phyloP scores from a whole-genome alignment of 106 monocot genomes.

The Dioscorea alata region DNA sequence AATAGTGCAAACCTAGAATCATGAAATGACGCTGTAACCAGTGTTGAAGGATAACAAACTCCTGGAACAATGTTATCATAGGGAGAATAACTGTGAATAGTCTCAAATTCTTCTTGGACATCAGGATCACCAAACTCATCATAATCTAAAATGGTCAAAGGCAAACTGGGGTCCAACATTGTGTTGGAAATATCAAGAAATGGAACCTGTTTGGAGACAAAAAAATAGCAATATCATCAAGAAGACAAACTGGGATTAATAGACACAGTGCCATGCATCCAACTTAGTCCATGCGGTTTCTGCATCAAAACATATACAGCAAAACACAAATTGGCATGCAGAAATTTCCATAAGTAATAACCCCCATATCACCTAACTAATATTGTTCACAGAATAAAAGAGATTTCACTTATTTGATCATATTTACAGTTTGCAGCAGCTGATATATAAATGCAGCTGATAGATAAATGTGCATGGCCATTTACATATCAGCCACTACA shows the following conservation, averaged over 20 bases:
- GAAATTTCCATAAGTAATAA: not conserved
- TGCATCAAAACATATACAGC: not conserved
- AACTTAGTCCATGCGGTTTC: too few relatives aligned
- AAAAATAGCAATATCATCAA: not conserved
- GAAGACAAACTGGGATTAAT: not conserved
- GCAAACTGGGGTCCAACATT: conserved; percentile 78
- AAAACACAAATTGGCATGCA: not conserved
- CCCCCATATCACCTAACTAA: too few relatives aligned
- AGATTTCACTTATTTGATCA: too few relatives aligned
- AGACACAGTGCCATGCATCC: not conserved
- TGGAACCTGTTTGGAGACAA: conserved; percentile 62
- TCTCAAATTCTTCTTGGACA: conserved; percentile 50
- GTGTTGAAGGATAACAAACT: conserved; percentile 56
- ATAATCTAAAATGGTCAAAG: conserved; percentile 85
- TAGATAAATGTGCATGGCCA: too few relatives aligned
- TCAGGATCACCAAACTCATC: conserved; percentile 96
- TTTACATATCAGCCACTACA: too few relatives aligned
- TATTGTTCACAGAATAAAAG: too few relatives aligned
- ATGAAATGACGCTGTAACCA: conserved; percentile 79
- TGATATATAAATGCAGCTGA: too few relatives aligned
- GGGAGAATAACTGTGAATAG: conserved; percentile 72
- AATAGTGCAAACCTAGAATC: conserved; percentile 62
- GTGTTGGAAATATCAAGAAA: conserved; percentile 96
- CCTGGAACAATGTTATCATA: conserved; percentile 66
- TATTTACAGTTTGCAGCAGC: too few relatives aligned